A percentile compares a stretch with the other conserved stretches of the same genome.
Evolutionary conservation across 306 rosid species (phyloP).

Genomic region (Styphnolobium japonicum): DNA sequence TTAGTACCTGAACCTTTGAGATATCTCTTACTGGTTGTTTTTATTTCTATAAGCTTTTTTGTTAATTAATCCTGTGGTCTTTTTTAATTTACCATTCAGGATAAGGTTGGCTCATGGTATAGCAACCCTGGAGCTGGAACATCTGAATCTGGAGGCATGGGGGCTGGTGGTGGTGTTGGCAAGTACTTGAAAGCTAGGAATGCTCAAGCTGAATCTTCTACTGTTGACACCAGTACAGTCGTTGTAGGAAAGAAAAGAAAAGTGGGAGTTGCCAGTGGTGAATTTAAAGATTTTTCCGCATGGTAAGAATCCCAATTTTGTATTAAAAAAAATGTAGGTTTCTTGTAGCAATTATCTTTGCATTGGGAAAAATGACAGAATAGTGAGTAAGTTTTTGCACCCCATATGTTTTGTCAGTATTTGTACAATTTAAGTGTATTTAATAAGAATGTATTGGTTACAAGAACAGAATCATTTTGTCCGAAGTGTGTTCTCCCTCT

Average conservation of each 20-base stretch:
- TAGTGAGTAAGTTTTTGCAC: conserved; percentile 10
- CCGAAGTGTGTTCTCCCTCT: conserved; percentile 3
- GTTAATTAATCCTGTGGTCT: background rate
- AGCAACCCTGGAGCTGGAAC: conserved; percentile 83
- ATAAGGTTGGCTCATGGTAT: conserved; percentile 85
- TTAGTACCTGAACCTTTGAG: conserved; percentile 38
- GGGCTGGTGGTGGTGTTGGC: conserved; percentile 66
- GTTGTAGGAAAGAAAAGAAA: conserved; percentile 76
- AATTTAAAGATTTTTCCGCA: conserved; percentile 70
- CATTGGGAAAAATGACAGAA: background rate
- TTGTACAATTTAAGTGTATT: conserved; percentile 20
- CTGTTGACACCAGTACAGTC: conserved; percentile 35
- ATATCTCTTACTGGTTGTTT: background rate
- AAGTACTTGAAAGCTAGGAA: conserved; percentile 76
- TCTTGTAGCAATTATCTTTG: conserved; percentile 16
- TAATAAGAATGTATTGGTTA: background rate
- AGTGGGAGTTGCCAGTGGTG: conserved; percentile 43
- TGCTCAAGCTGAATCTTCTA: conserved; percentile 48
- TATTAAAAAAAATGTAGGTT: background rate
- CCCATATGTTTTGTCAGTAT: conserved; percentile 7
- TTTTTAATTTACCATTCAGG: conserved; percentile 46
- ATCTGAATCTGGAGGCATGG: conserved; percentile 47
- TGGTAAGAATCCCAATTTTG: conserved; percentile 54
- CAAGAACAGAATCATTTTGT: conserved; percentile 30
- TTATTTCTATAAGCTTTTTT: background rate